A percentile compares a stretch with the other conserved stretches of the same genome.
phyloP scores from a whole-genome alignment of 805 yeast species.

The Wickerhamiella brachini region DNA sequence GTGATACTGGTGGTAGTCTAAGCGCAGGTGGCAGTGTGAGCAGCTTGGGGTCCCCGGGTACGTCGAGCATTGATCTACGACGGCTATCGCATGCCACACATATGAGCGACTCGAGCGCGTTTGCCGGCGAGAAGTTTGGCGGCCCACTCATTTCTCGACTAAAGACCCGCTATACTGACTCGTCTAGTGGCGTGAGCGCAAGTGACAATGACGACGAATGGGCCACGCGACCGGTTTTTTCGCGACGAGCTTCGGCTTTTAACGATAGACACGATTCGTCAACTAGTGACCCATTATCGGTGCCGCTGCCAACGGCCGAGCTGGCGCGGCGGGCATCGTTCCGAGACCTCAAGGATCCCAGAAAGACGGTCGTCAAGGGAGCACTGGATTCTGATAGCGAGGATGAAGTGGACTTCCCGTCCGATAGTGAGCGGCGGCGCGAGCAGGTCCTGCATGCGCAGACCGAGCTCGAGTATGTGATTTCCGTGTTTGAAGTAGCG shows the following conservation, averaged over 20 bases:
- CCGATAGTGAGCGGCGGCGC: background rate
- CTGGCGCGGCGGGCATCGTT: background rate
- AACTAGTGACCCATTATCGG: background rate
- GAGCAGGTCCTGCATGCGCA: conserved; percentile 1
- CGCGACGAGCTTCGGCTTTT: background rate
- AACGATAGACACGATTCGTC: background rate
- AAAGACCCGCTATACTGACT: background rate
- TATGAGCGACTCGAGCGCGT: background rate
- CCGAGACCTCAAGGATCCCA: background rate
- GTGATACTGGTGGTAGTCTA: background rate
- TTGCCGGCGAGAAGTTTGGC: background rate
- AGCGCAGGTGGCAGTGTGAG: background rate
- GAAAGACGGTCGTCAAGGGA: background rate
- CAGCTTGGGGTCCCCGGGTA: background rate
- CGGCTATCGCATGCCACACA: background rate
- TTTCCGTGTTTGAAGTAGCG: conserved; percentile 11
- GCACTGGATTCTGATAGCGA: background rate
- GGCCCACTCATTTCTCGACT: background rate
- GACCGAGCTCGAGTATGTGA: conserved; percentile 14
- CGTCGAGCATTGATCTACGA: background rate
- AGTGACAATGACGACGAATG: background rate
- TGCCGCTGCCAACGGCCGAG: background rate
- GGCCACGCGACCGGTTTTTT: background rate
- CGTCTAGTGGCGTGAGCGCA: background rate
- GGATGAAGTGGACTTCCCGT: background rate